These are phyloP conservation scores for Botrytis elliptica DNA, from an alignment of 2,329 filamentous ascomycete species.

Conservation along the genomic window DNA sequence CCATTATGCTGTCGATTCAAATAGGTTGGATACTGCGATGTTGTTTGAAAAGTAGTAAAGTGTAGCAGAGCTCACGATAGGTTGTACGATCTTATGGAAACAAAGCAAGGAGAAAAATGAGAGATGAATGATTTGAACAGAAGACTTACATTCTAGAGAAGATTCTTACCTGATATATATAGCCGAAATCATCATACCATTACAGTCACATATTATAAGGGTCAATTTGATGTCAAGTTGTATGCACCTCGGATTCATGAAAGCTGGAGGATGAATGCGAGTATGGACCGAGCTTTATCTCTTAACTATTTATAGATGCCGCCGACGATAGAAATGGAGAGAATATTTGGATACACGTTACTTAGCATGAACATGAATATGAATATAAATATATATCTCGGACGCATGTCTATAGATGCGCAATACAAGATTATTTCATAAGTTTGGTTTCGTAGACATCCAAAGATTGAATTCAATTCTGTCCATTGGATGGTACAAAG, in stretches of 20 bases:
- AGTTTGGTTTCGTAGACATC: not conserved
- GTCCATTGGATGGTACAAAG: not conserved
- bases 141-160: not conserved
- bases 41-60: not conserved
- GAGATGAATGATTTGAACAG: not conserved
- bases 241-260: constrained; percentile 13
- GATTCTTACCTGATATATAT: not conserved
- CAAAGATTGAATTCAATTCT: not conserved
- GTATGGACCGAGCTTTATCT: not conserved
- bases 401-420: not conserved
- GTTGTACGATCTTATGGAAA: not conserved
- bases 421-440: not conserved
- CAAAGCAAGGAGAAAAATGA: not conserved
- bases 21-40: too few relatives aligned
- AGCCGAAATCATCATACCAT: not conserved
- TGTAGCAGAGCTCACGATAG: not conserved
- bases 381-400: not conserved
- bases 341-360: not conserved
- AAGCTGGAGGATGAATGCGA: constrained; percentile 9
- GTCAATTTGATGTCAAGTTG: not conserved
- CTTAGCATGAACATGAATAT: not conserved
- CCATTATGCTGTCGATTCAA: constrained; percentile 32
- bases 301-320: not conserved
- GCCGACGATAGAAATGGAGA: not conserved
- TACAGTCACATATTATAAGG: not conserved